These are phyloP conservation scores for Stipa capillata DNA, from an alignment of 176 grass and related monocot species.

Conservation along the genomic window DNA sequence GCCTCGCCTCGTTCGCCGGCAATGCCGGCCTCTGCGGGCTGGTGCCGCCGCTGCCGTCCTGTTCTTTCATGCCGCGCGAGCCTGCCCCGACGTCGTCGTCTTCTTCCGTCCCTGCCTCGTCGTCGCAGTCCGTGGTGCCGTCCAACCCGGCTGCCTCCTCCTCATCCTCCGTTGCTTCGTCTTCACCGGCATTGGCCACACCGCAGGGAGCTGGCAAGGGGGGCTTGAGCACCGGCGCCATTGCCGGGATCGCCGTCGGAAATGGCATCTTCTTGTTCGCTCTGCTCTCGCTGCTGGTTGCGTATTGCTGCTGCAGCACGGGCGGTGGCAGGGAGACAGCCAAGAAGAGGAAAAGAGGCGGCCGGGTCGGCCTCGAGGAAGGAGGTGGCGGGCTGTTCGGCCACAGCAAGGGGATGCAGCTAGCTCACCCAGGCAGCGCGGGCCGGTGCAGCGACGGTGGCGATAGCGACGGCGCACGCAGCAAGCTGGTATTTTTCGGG, in stretches of 20 bases:
- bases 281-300: constrained; percentile 40
- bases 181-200: constrained; percentile 33
- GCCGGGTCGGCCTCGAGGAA: constrained; percentile 23
- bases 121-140: constrained; percentile 54
- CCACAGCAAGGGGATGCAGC: constrained; percentile 35
- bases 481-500: constrained; percentile 76
- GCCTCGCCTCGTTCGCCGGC: constrained; percentile 37
- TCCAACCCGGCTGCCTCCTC: constrained; percentile 58
- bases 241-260: constrained; percentile 46
- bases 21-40: constrained; percentile 44
- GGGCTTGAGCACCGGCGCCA: constrained; percentile 38
- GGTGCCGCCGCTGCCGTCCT: constrained; percentile 34
- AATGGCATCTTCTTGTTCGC: constrained; percentile 49
- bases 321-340: neutral
- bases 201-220: constrained; percentile 15
- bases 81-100: constrained; percentile 31
- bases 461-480: constrained; percentile 69
- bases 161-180: constrained; percentile 37
- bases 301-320: constrained; percentile 46
- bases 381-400: constrained; percentile 18
- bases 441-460: constrained; percentile 50
- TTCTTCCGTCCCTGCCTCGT: constrained; percentile 11
- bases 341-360: constrained; percentile 34
- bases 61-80: constrained; percentile 53
- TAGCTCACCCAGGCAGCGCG: constrained; percentile 29